Conservation (phyloP, 768 basidiomycete genomes). For the Podaxis rugospora region DNA sequence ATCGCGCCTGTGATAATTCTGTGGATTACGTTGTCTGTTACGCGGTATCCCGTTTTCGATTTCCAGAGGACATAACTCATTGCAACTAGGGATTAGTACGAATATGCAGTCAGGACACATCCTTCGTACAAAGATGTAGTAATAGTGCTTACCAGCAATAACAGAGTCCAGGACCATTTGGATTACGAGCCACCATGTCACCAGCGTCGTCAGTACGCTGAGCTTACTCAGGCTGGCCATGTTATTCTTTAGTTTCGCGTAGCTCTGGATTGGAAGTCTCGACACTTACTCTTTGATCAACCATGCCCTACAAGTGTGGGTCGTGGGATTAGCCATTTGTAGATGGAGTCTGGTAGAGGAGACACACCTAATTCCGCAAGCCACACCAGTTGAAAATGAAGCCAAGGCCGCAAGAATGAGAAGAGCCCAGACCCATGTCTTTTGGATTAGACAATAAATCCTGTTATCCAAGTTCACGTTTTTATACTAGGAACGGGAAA, state of each 20-base stretch:
- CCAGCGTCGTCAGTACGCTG: not conserved
- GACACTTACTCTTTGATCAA: conserved; percentile 4
- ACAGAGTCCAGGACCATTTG: conserved; percentile 11
- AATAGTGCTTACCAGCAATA: conserved; percentile 8
- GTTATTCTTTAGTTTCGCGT: not conserved
- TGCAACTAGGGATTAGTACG: not conserved
- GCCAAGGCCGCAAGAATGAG: conserved; percentile 8
- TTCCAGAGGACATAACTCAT: not conserved
- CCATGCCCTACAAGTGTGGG: conserved; percentile 6
- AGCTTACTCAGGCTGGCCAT: not conserved
- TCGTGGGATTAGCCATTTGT: not conserved
- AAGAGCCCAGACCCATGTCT: conserved; percentile 5
- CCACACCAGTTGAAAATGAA: conserved; percentile 8
- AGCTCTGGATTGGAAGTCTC: not conserved
- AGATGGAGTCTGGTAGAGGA: not conserved
- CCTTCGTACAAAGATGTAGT: not conserved
- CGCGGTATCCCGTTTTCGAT: conserved; percentile 40
- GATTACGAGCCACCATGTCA: conserved; percentile 10
- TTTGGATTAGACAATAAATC: not conserved
- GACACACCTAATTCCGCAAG: conserved; percentile 12
- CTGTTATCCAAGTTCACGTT: not conserved
- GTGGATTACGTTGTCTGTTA: conserved; percentile 47
- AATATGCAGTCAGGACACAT: not conserved
- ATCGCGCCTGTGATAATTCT: conserved; percentile 49
- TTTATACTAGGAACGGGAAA: not conserved